phyloP scores from a whole-genome alignment of 1,284 basidiomycete species.

The Heterobasidion occidentale region DNA sequence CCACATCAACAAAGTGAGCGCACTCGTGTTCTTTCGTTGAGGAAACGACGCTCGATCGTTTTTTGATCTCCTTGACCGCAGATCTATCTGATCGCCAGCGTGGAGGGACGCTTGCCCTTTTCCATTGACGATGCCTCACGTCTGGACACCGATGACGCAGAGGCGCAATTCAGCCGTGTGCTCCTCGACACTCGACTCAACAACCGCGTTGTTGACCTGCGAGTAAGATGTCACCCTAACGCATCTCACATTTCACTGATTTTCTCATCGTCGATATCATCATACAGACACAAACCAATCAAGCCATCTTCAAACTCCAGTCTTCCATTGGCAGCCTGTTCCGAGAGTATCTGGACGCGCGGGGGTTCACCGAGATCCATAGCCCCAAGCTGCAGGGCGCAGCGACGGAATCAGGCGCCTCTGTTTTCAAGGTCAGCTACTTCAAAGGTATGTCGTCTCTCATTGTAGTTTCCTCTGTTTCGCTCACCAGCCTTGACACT shows the following conservation, averaged over 20 bases:
- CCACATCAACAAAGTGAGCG: slow-evolving; percentile 68
- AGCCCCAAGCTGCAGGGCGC: slow-evolving; percentile 97
- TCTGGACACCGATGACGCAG: slow-evolving; percentile 71
- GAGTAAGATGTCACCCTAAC: slow-evolving; percentile 42
- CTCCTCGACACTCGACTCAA: slow-evolving; percentile 91
- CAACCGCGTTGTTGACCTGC: slow-evolving; percentile 91
- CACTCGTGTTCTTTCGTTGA: neutral
- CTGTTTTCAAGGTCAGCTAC: slow-evolving; percentile 97
- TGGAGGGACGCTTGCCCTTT: slow-evolving; percentile 82
- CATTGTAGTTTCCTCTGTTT: neutral
- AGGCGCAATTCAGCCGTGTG: slow-evolving; percentile 67
- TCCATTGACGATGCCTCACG: slow-evolving; percentile 90
- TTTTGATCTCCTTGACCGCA: slow-evolving; percentile 21
- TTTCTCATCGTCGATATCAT: neutral
- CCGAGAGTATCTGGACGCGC: slow-evolving; percentile 73
- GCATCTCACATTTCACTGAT: neutral
- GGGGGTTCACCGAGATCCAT: slow-evolving; percentile 92
- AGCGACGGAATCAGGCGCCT: slow-evolving; percentile 94
- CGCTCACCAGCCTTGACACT: neutral
- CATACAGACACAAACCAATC: slow-evolving; percentile 84
- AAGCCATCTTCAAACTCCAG: slow-evolving; percentile 93
- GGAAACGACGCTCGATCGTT: neutral
- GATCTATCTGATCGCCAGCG: slow-evolving; percentile 77
- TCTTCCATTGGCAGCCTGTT: slow-evolving; percentile 86
- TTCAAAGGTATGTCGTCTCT: slow-evolving; percentile 73